These are phyloP conservation scores for Globisporangium rhizosaccharum DNA, from an alignment of 352 stramenopile genomes.

Conservation along the genomic window DNA sequence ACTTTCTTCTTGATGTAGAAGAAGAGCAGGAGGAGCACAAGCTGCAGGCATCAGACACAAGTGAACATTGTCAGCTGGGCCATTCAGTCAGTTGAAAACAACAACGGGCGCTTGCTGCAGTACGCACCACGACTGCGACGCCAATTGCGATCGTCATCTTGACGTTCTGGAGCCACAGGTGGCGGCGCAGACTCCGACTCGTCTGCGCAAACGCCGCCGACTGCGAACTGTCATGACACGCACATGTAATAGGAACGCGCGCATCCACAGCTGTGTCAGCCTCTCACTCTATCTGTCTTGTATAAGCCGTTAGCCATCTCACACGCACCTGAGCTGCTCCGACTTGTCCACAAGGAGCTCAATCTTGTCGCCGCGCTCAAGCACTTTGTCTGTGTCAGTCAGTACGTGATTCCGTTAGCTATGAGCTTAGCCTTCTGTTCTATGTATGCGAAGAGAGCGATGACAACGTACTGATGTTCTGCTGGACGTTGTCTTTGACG, in stretches of 20 bases:
- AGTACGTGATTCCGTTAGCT: background rate
- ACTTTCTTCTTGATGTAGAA: constrained; percentile 52
- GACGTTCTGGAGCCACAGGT: constrained; percentile 84
- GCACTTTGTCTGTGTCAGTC: constrained; percentile 49
- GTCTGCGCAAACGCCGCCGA: constrained; percentile 79
- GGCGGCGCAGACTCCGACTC: constrained; percentile 70
- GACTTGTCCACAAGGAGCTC: constrained; percentile 85
- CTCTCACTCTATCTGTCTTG: background rate
- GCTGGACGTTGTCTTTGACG: constrained; percentile 75
- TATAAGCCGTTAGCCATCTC: background rate
- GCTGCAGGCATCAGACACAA: constrained; percentile 14
- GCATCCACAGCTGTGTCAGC: background rate
- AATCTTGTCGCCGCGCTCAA: constrained; percentile 86
- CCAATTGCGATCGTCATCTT: constrained; percentile 85
- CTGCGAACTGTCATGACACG: constrained; percentile 41
- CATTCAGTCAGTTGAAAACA: background rate
- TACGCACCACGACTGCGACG: constrained; percentile 56
- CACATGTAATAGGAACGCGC: background rate
- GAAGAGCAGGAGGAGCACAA: constrained; percentile 46
- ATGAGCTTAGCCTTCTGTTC: background rate
- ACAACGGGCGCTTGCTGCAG: background rate
- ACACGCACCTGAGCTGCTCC: constrained; percentile 72
- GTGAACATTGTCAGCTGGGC: background rate
- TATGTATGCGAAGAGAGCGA: background rate
- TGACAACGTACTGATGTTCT: constrained; percentile 68